Evolutionary conservation across 192 early-diverging fungal species (phyloP).

Genomic region (Chytriomyces confervae): DNA sequence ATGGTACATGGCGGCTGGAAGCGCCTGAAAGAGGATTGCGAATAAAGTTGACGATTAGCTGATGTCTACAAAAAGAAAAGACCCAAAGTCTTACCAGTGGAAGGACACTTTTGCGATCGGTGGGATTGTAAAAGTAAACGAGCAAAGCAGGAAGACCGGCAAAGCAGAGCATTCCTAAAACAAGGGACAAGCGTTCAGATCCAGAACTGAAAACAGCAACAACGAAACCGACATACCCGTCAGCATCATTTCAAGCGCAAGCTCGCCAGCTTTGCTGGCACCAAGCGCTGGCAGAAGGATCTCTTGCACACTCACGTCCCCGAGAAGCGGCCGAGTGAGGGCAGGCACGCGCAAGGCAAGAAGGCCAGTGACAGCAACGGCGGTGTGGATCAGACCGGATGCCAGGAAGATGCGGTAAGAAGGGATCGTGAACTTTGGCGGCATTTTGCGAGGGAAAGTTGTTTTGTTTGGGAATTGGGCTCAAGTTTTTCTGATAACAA

Average conservation of each 20-base stretch:
- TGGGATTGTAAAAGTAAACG: conserved; percentile 9
- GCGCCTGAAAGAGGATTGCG: not conserved
- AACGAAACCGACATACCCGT: not conserved
- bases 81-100: conserved; percentile 3
- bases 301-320: not conserved
- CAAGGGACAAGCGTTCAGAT: not conserved
- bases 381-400: conserved; percentile 6
- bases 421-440: conserved; percentile 25
- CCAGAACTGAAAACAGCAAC: not conserved
- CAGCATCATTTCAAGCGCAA: conserved; percentile 9
- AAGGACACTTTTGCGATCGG: not conserved
- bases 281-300: conserved; percentile 9
- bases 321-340: not conserved
- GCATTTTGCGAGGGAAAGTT: conserved; percentile 6
- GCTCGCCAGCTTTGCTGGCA: not conserved
- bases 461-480: conserved; percentile 2
- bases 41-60: not conserved
- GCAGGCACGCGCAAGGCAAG: not conserved
- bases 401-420: conserved; percentile 20
- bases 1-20: conserved; percentile 2
- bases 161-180: conserved; percentile 21
- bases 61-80: not conserved
- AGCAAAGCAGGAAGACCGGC: conserved; percentile 7
- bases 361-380: conserved; percentile 8
- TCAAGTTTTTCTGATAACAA: not conserved